Conservation (phyloP, 2,329 filamentous ascomycete genomes). For the Fusarium algeriense region DNA sequence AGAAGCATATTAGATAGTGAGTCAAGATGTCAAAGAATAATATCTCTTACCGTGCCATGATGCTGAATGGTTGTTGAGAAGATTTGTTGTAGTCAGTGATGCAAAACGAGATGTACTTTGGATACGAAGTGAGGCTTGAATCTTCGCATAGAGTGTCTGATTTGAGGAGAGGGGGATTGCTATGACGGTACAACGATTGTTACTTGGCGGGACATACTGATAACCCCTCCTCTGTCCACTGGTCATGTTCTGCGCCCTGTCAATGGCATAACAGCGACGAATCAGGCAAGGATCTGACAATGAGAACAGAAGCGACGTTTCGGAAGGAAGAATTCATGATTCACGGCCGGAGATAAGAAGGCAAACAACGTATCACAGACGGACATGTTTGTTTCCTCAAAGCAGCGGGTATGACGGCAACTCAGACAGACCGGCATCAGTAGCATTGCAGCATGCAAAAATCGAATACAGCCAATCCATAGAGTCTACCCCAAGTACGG, state of each 20-base stretch:
- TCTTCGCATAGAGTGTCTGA: too few species aligned
- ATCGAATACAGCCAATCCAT: background rate
- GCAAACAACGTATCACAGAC: background rate
- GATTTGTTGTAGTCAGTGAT: background rate
- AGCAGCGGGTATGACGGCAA: background rate
- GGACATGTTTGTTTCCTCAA: background rate
- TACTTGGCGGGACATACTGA: background rate
- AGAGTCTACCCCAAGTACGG: too few species aligned
- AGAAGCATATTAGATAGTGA: background rate
- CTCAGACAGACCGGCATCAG: background rate
- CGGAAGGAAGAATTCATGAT: background rate
- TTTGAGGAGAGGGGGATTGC: background rate
- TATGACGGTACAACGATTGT: background rate
- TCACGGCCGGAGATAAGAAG: background rate
- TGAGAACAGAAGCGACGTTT: background rate
- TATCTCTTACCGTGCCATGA: background rate
- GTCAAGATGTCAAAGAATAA: fast-evolving
- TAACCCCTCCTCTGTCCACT: background rate
- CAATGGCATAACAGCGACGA: background rate
- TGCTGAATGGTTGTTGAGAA: background rate
- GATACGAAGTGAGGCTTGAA: background rate
- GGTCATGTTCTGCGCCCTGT: background rate
- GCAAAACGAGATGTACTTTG: background rate
- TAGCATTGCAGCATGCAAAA: background rate
- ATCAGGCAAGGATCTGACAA: background rate